A percentile compares a stretch with the other conserved stretches of the same genome.
Evolutionary conservation across 208 protist species (phyloP).

Genomic region (Wallacemonas sp.): DNA sequence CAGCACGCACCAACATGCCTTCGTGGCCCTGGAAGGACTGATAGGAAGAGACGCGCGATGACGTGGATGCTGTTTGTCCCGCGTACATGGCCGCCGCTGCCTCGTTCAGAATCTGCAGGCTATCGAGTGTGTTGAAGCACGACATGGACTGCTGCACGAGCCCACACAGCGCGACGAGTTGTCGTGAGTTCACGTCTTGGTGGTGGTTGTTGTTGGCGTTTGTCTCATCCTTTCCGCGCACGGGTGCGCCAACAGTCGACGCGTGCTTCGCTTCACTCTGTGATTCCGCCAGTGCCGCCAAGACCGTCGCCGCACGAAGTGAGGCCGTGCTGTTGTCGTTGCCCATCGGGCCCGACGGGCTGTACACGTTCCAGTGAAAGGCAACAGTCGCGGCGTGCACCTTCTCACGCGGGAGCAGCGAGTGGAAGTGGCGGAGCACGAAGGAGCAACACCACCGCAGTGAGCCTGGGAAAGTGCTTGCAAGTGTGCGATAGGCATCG

Average conservation of each 20-base stretch:
- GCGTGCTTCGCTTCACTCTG: too few species aligned
- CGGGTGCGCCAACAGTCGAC: too few species aligned
- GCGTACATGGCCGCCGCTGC: slow-evolving; percentile 21
- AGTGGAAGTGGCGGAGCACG: slow-evolving; percentile 31
- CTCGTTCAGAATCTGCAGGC: slow-evolving; percentile 53
- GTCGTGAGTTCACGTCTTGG: too few species aligned
- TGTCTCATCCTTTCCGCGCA: too few species aligned
- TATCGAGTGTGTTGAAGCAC: slow-evolving; percentile 36
- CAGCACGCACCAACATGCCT: too few species aligned
- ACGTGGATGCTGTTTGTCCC: too few species aligned
- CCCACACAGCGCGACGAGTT: slow-evolving; percentile 32
- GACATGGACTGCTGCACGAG: slow-evolving; percentile 20
- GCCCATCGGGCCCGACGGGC: background rate
- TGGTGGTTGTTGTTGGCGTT: too few species aligned
- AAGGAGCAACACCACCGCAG: slow-evolving; percentile 21
- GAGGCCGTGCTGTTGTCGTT: background rate
- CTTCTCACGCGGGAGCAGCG: slow-evolving; percentile 36
- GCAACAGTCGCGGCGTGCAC: slow-evolving; percentile 23
- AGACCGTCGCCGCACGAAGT: background rate
- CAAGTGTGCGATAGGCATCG: background rate
- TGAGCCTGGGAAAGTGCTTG: background rate
- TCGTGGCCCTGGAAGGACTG: too few species aligned
- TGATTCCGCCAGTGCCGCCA: background rate
- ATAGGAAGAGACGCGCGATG: too few species aligned
- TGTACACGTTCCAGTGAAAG: slow-evolving; percentile 37